Evolutionary conservation across 2,329 filamentous ascomycete genomes (phyloP).

Genomic region (Diaporthe velutina): DNA sequence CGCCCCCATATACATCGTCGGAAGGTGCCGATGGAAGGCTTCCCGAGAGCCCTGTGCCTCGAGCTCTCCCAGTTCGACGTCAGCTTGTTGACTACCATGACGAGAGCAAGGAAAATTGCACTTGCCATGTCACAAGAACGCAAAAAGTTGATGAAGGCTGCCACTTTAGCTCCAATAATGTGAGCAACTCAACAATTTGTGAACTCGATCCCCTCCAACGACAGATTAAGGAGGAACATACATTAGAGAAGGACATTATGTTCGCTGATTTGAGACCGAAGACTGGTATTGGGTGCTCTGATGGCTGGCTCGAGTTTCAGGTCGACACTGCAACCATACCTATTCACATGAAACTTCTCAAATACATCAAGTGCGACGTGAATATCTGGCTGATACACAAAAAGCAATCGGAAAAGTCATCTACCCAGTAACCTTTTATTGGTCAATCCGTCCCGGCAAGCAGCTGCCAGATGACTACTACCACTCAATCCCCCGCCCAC

Average conservation of each 20-base stretch:
- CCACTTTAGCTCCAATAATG: background rate
- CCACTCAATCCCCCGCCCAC: background rate
- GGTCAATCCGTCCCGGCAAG: background rate
- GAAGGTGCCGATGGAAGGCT: no score
- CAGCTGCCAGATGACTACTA: no score
- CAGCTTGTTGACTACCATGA: no score
- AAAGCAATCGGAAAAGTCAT: background rate
- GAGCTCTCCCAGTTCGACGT: no score
- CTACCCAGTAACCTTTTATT: background rate
- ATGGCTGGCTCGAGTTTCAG: no score
- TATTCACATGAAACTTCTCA: background rate
- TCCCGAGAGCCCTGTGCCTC: no score
- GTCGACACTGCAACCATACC: background rate
- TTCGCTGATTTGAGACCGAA: no score
- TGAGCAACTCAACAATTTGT: background rate
- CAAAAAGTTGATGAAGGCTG: no score
- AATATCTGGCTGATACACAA: background rate
- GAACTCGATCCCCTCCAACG: background rate
- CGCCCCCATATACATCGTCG: no score
- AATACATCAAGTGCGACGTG: background rate
- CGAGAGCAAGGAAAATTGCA: no score
- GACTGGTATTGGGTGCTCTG: background rate
- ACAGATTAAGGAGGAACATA: background rate
- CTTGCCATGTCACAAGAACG: no score
- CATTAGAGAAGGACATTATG: background rate